Base-by-base conservation (phyloP, 2,329 filamentous ascomycete species). In the Zymoseptoria tritici region DNA sequence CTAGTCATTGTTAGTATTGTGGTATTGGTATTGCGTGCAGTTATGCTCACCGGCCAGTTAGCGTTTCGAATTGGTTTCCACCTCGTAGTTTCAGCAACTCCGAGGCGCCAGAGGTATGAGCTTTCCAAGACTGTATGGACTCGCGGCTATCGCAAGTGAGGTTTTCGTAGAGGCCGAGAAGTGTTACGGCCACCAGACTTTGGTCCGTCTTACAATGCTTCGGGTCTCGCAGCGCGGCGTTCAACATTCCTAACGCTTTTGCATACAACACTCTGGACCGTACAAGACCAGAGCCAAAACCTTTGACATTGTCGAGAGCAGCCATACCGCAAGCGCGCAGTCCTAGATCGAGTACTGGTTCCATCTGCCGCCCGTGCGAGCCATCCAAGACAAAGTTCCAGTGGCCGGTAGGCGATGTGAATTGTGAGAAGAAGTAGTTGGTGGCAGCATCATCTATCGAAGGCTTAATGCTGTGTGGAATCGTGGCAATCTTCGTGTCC, bases 141-240 rank as follows among this genome's bases (percentile, higher is more conserved):
- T 69, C 64, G 31, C 62, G 57, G 22, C 64, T 66, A 54, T 72
- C 68, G 61, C 71, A 72, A 9, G 66, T 66, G n/a, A 72, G 61
- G 42, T 70, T 72, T 64, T 76, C 74, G 60, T 71, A 76, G 24
- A 74, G 71, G 51, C 74, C 71, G 7, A 75, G 67, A 59, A 75
- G 66, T 16, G 70, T 61, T 3, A 75, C 70, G 20, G 73, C 70
- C 49, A 75, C 65, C 4, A 76, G 63, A 8, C 68, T 72, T 19
- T 71, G 68, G 57, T 75, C 71, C 19, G 62, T 68, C 26, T 63
- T 67, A 22, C 70, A 67, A 8, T 63, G 60, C 20, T 67, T 61
- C 2, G 72, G 64, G 54, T 73, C 70, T 21, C 64, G 64, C 29
- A 76, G 58, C 16, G 69, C 68, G 9, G 59, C 55, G 58, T 75